phyloP scores from a whole-genome alignment of 2,329 filamentous ascomycete species.

The Hymenoscyphus repandus region DNA sequence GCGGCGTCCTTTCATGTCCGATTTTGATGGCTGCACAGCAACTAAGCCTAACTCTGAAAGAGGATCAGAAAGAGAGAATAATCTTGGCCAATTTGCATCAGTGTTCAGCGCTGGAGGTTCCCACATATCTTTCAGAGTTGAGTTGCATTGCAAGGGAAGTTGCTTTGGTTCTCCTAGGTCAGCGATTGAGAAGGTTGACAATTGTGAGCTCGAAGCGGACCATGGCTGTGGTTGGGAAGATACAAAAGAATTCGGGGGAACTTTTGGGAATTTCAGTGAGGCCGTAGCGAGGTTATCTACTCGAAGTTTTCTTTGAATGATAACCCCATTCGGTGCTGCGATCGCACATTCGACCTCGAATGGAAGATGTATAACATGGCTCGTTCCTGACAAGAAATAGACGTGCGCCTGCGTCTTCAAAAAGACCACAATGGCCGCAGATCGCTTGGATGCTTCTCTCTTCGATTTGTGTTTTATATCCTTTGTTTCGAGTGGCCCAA shows the following conservation, averaged over 20 bases:
- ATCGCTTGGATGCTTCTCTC: constrained; percentile 30
- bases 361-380: constrained; percentile 84
- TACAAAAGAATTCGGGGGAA: constrained; percentile 79
- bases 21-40: constrained; percentile 51
- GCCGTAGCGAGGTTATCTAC: constrained; percentile 45
- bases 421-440: constrained; percentile 79
- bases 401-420: constrained; percentile 90
- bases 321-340: constrained; percentile 73
- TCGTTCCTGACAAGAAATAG: constrained; percentile 83
- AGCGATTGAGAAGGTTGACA: constrained; percentile 51
- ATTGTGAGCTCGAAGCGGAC: constrained; percentile 43
- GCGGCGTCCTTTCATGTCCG: constrained; percentile 35
- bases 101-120: constrained; percentile 47
- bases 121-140: constrained; percentile 54
- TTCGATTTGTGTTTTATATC: constrained; percentile 17
- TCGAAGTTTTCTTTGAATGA: constrained; percentile 75
- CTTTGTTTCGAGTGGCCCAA: constrained; percentile 24
- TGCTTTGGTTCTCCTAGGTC: constrained; percentile 50
- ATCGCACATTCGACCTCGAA: constrained; percentile 90
- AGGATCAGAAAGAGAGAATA: constrained; percentile 83
- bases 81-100: constrained; percentile 61
- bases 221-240: constrained; percentile 58
- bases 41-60: constrained; percentile 81
- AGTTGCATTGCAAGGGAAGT: constrained; percentile 46
- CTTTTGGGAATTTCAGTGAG: constrained; percentile 52